These are phyloP conservation scores for Fusarium pseudoanthophilum DNA, from an alignment of 2,329 filamentous ascomycete genomes.

Conservation along the genomic window DNA sequence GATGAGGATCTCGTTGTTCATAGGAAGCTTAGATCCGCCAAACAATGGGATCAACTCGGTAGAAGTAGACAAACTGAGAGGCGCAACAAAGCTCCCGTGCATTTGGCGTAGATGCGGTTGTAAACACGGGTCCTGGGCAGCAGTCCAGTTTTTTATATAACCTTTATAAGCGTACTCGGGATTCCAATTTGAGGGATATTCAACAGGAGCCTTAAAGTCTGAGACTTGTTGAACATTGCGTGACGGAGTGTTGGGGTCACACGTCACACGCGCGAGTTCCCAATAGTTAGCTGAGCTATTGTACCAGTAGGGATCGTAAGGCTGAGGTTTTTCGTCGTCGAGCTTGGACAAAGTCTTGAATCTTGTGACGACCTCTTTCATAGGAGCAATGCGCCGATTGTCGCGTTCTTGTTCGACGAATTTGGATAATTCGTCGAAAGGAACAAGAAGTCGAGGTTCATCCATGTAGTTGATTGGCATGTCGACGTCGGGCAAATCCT, in stretches of 20 bases:
- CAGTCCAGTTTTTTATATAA: constrained; percentile 68
- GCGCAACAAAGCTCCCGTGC: constrained; percentile 68
- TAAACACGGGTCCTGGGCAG: constrained; percentile 67
- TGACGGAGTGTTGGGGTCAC: constrained; percentile 65
- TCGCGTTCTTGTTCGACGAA: constrained; percentile 60
- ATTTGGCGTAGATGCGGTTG: constrained; percentile 62
- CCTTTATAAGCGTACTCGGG: constrained; percentile 56
- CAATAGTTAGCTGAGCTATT: constrained; percentile 64
- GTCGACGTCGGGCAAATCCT: constrained; percentile 70
- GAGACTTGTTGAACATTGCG: constrained; percentile 50
- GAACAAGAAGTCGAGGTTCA: constrained; percentile 70
- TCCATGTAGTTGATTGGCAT: constrained; percentile 74
- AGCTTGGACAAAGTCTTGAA: constrained; percentile 55
- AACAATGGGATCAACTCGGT: constrained; percentile 69
- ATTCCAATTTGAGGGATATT: constrained; percentile 50
- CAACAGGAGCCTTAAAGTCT: constrained; percentile 47
- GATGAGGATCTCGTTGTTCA: constrained; percentile 73
- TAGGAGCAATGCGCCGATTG: constrained; percentile 55
- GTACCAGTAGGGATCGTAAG: constrained; percentile 61
- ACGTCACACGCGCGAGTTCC: constrained; percentile 66
- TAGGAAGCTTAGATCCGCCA: constrained; percentile 69
- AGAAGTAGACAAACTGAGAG: constrained; percentile 62
- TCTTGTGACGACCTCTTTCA: constrained; percentile 56
- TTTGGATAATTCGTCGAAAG: constrained; percentile 65
- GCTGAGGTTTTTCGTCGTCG: constrained; percentile 48